Percentiles rank a stretch among this genome's conserved stretches.
phyloP scores from a whole-genome alignment of 495 filamentous ascomycete species.

The Trichoderma erinaceum region DNA sequence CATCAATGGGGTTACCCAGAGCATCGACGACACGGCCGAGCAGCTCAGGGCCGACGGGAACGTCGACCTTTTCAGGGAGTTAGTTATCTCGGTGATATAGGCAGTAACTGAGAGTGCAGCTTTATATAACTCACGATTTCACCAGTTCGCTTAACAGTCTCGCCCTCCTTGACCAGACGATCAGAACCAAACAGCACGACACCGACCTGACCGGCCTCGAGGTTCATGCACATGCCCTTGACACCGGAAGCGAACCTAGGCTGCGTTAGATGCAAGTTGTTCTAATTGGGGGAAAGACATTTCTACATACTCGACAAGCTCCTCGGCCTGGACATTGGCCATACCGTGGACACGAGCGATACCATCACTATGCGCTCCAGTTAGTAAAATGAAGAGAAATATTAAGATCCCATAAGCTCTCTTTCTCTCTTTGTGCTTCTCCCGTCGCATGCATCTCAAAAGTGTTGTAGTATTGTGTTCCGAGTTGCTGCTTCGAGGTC shows the following conservation, averaged over 20 bases:
- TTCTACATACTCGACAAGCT: conserved; percentile 92
- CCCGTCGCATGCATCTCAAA: conserved; percentile 10
- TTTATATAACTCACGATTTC: conserved; percentile 72
- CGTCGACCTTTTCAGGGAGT: conserved; percentile 66
- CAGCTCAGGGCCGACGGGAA: conserved; percentile 86
- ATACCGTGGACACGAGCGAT: conserved; percentile 99
- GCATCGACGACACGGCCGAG: conserved; percentile 98
- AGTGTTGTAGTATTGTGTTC: conserved; percentile 13
- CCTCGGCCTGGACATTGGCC: conserved; percentile 99
- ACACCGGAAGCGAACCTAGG: conserved; percentile 96
- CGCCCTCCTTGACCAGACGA: conserved; percentile 98
- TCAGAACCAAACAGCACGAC: conserved; percentile 99
- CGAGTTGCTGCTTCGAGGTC: neutral
- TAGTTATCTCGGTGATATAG: conserved; percentile 1
- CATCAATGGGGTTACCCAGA: conserved; percentile 97
- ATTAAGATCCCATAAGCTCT: neutral
- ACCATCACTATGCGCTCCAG: conserved; percentile 71
- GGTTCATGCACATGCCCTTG: conserved; percentile 99
- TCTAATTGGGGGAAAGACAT: conserved; percentile 17
- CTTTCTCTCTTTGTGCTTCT: neutral
- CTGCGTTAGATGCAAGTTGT: conserved; percentile 19
- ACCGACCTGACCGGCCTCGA: conserved; percentile 99
- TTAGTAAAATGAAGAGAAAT: conserved; percentile 31
- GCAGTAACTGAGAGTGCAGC: conserved; percentile 14
- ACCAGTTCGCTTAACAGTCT: conserved; percentile 99